Conservation (phyloP, 2,329 filamentous ascomycete genomes). For the Calonectria hongkongensis region DNA sequence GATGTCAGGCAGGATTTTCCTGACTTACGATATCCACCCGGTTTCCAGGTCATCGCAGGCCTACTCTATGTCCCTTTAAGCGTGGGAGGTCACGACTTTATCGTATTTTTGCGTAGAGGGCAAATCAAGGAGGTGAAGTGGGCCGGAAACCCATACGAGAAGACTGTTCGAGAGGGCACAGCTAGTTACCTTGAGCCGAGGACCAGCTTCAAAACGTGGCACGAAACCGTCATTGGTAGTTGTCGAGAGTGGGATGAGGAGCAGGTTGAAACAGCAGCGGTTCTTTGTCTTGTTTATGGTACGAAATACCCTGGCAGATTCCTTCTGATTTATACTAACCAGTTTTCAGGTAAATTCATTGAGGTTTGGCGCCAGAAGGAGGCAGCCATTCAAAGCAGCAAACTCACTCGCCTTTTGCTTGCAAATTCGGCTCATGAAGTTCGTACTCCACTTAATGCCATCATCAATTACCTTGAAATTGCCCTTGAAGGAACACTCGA, state of each 20-base stretch:
- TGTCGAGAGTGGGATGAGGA: constrained; percentile 93
- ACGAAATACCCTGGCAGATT: constrained; percentile 59
- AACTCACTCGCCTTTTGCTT: constrained; percentile 85
- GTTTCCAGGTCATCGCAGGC: constrained; percentile 86
- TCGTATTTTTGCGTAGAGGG: constrained; percentile 90
- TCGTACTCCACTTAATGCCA: constrained; percentile 91
- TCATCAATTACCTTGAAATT: constrained; percentile 96
- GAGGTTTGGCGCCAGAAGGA: constrained; percentile 96
- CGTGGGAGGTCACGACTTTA: constrained; percentile 86
- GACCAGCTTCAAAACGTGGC: constrained; percentile 87
- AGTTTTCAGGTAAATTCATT: constrained; percentile 79
- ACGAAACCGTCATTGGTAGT: constrained; percentile 86
- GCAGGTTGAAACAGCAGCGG: constrained; percentile 90
- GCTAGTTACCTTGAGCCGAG: constrained; percentile 84
- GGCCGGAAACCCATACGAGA: constrained; percentile 92
- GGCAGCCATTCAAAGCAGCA: constrained; percentile 86
- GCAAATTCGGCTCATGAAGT: constrained; percentile 95
- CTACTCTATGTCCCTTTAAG: constrained; percentile 89
- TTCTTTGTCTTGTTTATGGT: constrained; percentile 90
- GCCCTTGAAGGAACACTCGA: constrained; percentile 88
- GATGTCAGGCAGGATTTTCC: constrained; percentile 86
- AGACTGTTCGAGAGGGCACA: constrained; percentile 82
- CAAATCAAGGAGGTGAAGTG: constrained; percentile 87
- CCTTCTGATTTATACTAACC: not conserved
- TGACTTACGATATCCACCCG: constrained; percentile 85